These are phyloP conservation scores for Puccinia hordei DNA, from an alignment of 1,284 basidiomycete species.

Conservation along the genomic window DNA sequence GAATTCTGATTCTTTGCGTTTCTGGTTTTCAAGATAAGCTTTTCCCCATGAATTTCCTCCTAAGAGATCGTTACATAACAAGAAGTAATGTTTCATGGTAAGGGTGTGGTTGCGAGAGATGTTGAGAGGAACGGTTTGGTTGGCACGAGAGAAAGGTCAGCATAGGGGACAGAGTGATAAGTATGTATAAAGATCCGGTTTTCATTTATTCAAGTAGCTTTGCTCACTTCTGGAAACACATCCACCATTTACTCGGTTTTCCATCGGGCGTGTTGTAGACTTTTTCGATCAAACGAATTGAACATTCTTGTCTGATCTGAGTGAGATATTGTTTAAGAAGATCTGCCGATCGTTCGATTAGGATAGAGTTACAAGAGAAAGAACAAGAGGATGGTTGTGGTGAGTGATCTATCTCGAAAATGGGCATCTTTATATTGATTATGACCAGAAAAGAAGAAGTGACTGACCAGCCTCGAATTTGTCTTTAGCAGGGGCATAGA, in stretches of 20 bases:
- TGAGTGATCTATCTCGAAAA: no score
- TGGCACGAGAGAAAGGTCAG: background rate
- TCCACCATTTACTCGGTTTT: conserved; percentile 99
- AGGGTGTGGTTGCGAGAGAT: no score
- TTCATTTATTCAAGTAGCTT: background rate
- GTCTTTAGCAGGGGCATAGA: conserved; percentile 79
- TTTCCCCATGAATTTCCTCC: conserved; percentile 91
- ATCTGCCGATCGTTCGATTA: conserved; percentile 63
- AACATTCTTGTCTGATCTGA: conserved; percentile 89
- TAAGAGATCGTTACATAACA: conserved; percentile 58
- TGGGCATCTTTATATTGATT: no score
- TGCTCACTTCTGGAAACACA: conserved; percentile 77
- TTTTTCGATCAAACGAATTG: conserved; percentile 78
- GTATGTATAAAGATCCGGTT: no score
- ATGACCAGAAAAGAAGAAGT: background rate
- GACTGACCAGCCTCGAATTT: conserved; percentile 79
- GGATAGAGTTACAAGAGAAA: no score
- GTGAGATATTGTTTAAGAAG: conserved; percentile 85
- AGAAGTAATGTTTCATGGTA: no score
- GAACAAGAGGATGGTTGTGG: no score
- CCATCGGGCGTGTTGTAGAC: conserved; percentile 75
- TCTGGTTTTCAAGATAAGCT: conserved; percentile 65
- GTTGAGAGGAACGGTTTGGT: background rate
- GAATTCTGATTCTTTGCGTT: no score
- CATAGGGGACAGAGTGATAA: background rate